Conservation (phyloP, 345 rosid species). For the Theobroma cacao region DNA sequence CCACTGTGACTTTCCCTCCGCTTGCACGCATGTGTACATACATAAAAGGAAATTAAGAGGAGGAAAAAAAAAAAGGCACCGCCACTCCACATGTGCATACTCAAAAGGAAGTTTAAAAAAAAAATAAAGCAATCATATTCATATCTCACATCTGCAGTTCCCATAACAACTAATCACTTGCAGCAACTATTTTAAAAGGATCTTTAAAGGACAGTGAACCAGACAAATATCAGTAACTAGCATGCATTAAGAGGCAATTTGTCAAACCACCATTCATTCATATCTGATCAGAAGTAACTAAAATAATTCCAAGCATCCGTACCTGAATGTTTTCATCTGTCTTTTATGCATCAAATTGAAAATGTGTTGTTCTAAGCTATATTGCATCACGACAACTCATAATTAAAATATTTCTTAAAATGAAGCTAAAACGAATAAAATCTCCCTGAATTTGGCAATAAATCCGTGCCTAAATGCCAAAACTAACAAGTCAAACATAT, state of each 20-base stretch:
- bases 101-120: background rate
- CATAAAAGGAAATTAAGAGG: background rate
- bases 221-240: background rate
- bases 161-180: background rate
- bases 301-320: background rate
- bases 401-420: background rate
- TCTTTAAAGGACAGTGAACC: background rate
- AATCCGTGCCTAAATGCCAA: conserved; percentile 4
- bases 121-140: background rate
- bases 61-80: background rate
- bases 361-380: background rate
- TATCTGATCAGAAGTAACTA: conserved; percentile 4
- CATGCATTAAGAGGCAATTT: background rate
- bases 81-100: background rate
- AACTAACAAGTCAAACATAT: conserved; percentile 49
- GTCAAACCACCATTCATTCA: background rate
- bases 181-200: background rate
- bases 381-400: background rate
- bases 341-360: background rate
- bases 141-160: background rate
- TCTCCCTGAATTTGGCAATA: background rate
- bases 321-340: conserved; percentile 1
- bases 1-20: background rate
- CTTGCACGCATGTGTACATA: background rate
- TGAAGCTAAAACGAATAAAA: conserved; percentile 1